phyloP scores from a whole-genome alignment of 2,329 filamentous ascomycete species.

The Huntiella decipiens region DNA sequence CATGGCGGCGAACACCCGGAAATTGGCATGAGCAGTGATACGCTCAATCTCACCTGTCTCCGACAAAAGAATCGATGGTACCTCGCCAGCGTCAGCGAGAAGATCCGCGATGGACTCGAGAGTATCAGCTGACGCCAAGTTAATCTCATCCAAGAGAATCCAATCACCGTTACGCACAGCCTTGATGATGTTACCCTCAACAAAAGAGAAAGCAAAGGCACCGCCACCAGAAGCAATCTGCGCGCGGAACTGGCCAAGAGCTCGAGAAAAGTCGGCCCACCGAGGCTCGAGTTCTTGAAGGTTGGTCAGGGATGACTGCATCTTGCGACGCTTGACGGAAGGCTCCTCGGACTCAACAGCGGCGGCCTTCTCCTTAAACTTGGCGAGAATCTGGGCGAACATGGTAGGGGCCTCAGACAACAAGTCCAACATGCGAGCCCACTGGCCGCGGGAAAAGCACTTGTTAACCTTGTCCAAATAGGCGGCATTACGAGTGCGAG shows the following conservation, averaged over 20 bases:
- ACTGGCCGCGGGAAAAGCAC: conserved; percentile 63
- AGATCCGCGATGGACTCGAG: conserved; percentile 85
- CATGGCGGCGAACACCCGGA: conserved; percentile 96
- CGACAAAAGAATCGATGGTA: conserved; percentile 70
- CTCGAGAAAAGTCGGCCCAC: conserved; percentile 65
- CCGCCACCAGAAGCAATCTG: conserved; percentile 41
- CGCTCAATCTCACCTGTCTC: conserved; percentile 89
- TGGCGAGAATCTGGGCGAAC: conserved; percentile 51
- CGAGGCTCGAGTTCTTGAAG: conserved; percentile 38
- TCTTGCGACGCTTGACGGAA: conserved; percentile 44
- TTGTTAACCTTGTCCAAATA: conserved; percentile 70
- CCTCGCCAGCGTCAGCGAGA: conserved; percentile 50
- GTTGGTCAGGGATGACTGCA: conserved; percentile 43
- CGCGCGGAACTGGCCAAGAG: conserved; percentile 59
- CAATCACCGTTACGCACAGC: conserved; percentile 93
- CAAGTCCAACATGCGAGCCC: conserved; percentile 66
- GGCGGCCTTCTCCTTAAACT: conserved; percentile 24
- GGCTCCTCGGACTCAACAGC: conserved; percentile 18
- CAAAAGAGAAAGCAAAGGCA: conserved; percentile 80
- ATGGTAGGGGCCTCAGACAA: conserved; percentile 82
- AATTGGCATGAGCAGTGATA: conserved; percentile 74
- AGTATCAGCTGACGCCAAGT: conserved; percentile 84
- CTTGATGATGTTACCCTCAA: conserved; percentile 90
- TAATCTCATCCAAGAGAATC: conserved; percentile 94
- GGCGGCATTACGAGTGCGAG: conserved; percentile 66